A percentile compares a stretch with the other conserved stretches of the same genome.
Evolutionary conservation across 371 early-diverging fungal genomes (phyloP).

Genomic region (Basidiobolus heterosporus): DNA sequence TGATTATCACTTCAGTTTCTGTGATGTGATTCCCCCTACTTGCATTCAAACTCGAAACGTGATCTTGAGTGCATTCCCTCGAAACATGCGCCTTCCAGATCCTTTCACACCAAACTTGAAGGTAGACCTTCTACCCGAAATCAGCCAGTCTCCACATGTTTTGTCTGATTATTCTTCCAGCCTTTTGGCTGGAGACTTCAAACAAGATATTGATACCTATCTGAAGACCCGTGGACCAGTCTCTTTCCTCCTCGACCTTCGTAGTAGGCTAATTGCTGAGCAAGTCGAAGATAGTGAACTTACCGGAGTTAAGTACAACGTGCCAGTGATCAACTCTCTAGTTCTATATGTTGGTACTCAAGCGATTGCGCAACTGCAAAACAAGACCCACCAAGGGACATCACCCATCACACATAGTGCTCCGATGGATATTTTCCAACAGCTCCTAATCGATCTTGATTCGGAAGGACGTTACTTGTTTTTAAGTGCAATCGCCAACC

Average conservation of each 20-base stretch:
- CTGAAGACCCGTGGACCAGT: conserved; percentile 41
- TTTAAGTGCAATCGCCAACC: conserved; percentile 85
- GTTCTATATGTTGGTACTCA: conserved; percentile 77
- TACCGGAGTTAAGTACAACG: conserved; percentile 44
- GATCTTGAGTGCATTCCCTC: conserved; percentile 89
- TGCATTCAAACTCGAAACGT: conserved; percentile 92
- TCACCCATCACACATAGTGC: conserved; percentile 48
- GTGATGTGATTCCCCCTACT: conserved; percentile 79
- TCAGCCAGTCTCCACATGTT: conserved; percentile 64
- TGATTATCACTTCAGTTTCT: conserved; percentile 79
- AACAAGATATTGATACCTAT: conserved; percentile 54
- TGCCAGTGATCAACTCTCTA: conserved; percentile 67
- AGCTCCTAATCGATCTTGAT: conserved; percentile 57
- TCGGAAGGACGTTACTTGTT: conserved; percentile 80
- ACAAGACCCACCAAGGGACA: conserved; percentile 9
- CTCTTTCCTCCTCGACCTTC: conserved; percentile 39
- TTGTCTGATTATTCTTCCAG: conserved; percentile 61
- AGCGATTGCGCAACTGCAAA: conserved; percentile 44
- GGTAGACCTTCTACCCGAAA: conserved; percentile 76
- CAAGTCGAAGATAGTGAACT: conserved; percentile 10
- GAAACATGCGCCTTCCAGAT: conserved; percentile 87
- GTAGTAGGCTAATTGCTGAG: conserved; percentile 19
- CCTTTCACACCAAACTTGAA: conserved; percentile 91
- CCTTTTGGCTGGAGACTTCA: conserved; percentile 35
- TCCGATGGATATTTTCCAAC: conserved; percentile 71